phyloP scores from a whole-genome alignment of 768 basidiomycete genomes.

The Kwoniella mangroviensis region DNA sequence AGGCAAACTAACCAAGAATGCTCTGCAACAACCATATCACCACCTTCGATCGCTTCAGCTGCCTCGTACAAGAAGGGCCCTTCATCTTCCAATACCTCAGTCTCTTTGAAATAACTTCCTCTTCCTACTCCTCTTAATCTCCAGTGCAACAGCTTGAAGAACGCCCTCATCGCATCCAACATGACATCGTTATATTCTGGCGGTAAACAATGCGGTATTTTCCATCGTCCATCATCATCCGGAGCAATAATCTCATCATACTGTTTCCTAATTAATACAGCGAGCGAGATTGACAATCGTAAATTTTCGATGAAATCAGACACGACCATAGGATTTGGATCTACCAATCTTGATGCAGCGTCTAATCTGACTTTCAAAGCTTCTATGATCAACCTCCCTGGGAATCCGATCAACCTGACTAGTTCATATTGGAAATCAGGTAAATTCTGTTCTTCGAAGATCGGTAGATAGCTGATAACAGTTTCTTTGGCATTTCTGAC shows the following conservation, averaged over 20 bases:
- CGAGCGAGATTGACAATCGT: conserved; percentile 84
- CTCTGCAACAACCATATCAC: conserved; percentile 89
- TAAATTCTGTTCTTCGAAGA: conserved; percentile 85
- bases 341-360: conserved; percentile 76
- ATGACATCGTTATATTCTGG: conserved; percentile 89
- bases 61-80: conserved; percentile 95
- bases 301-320: conserved; percentile 94
- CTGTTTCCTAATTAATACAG: conserved; percentile 92
- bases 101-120: conserved; percentile 95
- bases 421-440: conserved; percentile 85
- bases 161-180: conserved; percentile 79
- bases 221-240: conserved; percentile 86
- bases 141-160: conserved; percentile 94
- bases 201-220: conserved; percentile 81
- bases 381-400: conserved; percentile 90
- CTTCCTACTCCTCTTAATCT: conserved; percentile 91
- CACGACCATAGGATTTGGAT: conserved; percentile 86
- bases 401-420: conserved; percentile 91
- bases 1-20: conserved; percentile 76
- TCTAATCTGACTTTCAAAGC: conserved; percentile 85
- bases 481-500: conserved; percentile 84
- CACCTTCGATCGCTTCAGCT: conserved; percentile 81
- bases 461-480: conserved; percentile 74
- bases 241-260: conserved; percentile 89
- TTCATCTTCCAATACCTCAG: conserved; percentile 94